phyloP scores from a whole-genome alignment of 2,329 filamentous ascomycete genomes.

The Pseudogymnoascus sp. region DNA sequence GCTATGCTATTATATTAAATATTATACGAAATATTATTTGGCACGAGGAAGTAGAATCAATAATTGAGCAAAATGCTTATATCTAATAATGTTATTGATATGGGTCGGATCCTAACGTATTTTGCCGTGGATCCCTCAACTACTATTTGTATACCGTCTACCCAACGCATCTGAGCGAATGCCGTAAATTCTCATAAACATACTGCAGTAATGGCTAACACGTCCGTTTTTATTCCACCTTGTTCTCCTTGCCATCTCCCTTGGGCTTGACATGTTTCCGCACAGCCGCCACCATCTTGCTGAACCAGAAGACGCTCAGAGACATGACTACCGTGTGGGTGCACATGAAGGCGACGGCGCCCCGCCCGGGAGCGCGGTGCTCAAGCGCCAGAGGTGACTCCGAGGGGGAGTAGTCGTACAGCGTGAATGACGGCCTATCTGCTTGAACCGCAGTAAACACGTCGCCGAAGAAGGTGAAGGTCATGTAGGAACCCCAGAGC shows the following conservation, averaged over 20 bases:
- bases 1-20: background rate
- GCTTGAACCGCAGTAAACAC: conserved; percentile 43
- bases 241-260: background rate
- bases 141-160: background rate
- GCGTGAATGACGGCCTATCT: conserved; percentile 38
- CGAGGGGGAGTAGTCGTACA: conserved; percentile 43
- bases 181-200: background rate
- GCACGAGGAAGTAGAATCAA: conserved; percentile 19
- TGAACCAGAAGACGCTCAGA: conserved; percentile 79
- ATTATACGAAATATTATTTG: background rate
- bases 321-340: conserved; percentile 65
- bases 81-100: background rate
- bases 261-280: background rate
- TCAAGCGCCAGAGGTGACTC: conserved; percentile 24
- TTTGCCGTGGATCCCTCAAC: background rate
- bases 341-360: conserved; percentile 60
- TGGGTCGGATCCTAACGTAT: background rate
- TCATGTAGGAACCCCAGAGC: conserved; percentile 69
- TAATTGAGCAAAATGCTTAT: background rate
- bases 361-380: conserved; percentile 42
- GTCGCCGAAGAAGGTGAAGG: conserved; percentile 60
- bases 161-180: background rate
- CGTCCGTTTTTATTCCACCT: background rate
- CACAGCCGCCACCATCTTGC: conserved; percentile 62
- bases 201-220: background rate